These are phyloP conservation scores for Cyathus striatus DNA, from an alignment of 768 basidiomycete genomes.

Conservation along the genomic window DNA sequence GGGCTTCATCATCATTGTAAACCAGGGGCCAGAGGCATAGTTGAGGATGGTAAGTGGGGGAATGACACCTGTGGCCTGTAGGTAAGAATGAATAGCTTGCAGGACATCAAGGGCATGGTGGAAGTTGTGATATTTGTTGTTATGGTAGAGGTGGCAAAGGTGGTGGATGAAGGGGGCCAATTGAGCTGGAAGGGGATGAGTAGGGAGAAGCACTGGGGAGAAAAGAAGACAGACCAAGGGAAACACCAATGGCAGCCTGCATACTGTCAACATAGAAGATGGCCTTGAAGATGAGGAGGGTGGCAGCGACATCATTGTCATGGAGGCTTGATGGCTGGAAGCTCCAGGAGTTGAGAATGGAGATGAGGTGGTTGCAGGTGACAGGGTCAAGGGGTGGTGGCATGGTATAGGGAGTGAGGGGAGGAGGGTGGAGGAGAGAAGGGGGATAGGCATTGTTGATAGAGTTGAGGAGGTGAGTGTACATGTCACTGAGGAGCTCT, in stretches of 20 bases:
- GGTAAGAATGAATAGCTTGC: slow-evolving; percentile 86
- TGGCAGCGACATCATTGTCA: slow-evolving; percentile 78
- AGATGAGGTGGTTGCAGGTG: slow-evolving; percentile 60
- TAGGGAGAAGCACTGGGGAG: slow-evolving; percentile 3
- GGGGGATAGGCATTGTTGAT: slow-evolving; percentile 52
- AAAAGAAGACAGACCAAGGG: slow-evolving; percentile 44
- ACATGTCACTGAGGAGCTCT: slow-evolving; percentile 82
- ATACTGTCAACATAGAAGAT: slow-evolving; percentile 78
- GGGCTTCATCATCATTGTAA: too few relatives aligned
- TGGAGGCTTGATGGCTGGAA: slow-evolving; percentile 86
- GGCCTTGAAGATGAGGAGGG: slow-evolving; percentile 82
- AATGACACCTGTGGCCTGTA: slow-evolving; percentile 72
- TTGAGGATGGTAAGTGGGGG: slow-evolving; percentile 71
- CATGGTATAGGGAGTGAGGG: too few relatives aligned
- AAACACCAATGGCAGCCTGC: slow-evolving; percentile 49
- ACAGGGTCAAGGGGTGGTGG: slow-evolving; percentile 42
- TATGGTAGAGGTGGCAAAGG: slow-evolving; percentile 88
- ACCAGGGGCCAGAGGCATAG: too few relatives aligned
- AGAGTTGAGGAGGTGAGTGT: slow-evolving; percentile 68
- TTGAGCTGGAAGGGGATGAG: slow-evolving; percentile 43
- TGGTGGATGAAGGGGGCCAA: slow-evolving; percentile 78
- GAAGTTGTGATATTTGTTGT: slow-evolving; percentile 97
- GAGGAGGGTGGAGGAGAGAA: too few relatives aligned
- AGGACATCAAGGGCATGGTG: slow-evolving; percentile 95
- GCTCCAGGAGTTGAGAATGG: slow-evolving; percentile 72